Evolutionary conservation across 1,284 basidiomycete species (phyloP), one percentile per base, ranked within the genome.

Genomic region (Salmacisia buchloeana): DNA sequence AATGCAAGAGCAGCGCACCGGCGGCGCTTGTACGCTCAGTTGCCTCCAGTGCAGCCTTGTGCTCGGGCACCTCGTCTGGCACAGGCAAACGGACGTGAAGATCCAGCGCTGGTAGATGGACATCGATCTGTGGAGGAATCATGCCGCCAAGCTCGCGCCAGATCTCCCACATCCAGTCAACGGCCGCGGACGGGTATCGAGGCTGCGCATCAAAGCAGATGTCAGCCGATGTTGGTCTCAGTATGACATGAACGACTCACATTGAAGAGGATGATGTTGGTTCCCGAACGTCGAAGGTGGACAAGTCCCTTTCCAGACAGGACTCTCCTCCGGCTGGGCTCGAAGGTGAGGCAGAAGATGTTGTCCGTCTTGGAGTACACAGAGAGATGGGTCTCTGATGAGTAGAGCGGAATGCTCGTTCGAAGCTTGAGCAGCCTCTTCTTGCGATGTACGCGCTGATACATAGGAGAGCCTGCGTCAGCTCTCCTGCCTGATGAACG

Each of bases 121-220:
- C 80, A 66, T 84, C 84, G 29, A 86, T 74, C 35, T 77, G 80
- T 10, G 81, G 70, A 4, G 85, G 85, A 3, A 85, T 72, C 38
- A 76, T 65, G 3, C 83, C 83, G 18, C 83, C 85, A 2, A 89
- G 82, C 65, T 85, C 83, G 52, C 83, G 83, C 89, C 89, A 92
- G 54, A 92, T 80, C 64, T 86, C 84, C 90, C 90, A 92, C 52
- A 86, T 82, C 91, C 91, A 93, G 77, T 93, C 91, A 31, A 84
- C 82, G 1, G 88, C 87, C 59, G 89, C 83, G 13, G 87, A 86
- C 13, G 88, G 85, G 64, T 64, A 63, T 41, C 76, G 72, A 34
- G 72, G 38, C 63, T 45, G 56, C 27, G 25, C 15, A n/a, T n/a
- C 29, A 18, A 35, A 21, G 29, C 18, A 43, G 1, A 43, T 15